phyloP scores from a whole-genome alignment of 768 basidiomycete species.

The Leccinum boreale region DNA sequence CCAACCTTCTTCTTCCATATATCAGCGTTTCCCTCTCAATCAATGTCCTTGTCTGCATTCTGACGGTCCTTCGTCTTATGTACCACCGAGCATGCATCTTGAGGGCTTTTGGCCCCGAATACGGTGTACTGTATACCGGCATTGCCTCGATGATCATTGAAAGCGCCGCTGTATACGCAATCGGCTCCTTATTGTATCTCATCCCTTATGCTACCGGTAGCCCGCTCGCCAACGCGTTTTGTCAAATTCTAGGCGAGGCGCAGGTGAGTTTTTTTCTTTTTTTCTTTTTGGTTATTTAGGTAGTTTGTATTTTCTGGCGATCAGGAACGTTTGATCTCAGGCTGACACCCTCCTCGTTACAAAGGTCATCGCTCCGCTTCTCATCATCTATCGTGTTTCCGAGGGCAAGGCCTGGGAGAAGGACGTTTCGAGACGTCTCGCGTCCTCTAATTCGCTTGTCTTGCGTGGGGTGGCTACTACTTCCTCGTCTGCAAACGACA shows the following conservation, averaged over 20 bases:
- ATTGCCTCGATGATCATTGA: slow-evolving; percentile 34
- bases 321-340: not conserved
- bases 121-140: slow-evolving; percentile 28
- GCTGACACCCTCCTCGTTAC: too few relatives aligned
- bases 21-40: slow-evolving; percentile 32
- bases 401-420: slow-evolving; percentile 43
- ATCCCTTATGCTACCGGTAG: slow-evolving; percentile 22
- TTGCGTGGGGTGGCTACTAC: slow-evolving; percentile 9
- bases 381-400: slow-evolving; percentile 46
- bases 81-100: slow-evolving; percentile 26
- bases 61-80: slow-evolving; percentile 32
- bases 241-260: slow-evolving; percentile 29
- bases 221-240: slow-evolving; percentile 25
- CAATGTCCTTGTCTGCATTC: slow-evolving; percentile 29
- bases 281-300: too few relatives aligned
- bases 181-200: slow-evolving; percentile 32
- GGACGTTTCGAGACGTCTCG: slow-evolving; percentile 13
- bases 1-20: slow-evolving; percentile 31
- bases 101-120: slow-evolving; percentile 23
- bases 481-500: not conserved
- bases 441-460: not conserved
- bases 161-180: slow-evolving; percentile 32
- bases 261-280: slow-evolving; percentile 18
- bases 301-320: not conserved
- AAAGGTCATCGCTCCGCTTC: slow-evolving; percentile 42